These are phyloP conservation scores for Mycena maculata DNA, from an alignment of 768 basidiomycete species.

Conservation along the genomic window DNA sequence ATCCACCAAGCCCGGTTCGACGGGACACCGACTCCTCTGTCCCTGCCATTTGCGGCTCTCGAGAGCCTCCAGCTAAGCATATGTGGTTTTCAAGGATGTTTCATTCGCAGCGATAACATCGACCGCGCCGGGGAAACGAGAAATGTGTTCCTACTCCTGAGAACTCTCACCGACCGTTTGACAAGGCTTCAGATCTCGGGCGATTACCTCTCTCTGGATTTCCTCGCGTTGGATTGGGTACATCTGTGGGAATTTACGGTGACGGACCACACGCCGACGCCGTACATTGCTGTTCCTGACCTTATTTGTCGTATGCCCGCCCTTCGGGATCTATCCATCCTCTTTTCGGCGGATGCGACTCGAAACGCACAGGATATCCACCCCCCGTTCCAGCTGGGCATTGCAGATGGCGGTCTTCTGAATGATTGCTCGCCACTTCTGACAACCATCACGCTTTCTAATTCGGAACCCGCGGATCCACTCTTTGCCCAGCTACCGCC, in stretches of 20 bases:
- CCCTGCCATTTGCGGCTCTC: neutral
- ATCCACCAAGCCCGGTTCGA: conserved; percentile 14
- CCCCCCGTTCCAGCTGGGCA: conserved; percentile 10
- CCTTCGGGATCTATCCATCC: conserved; percentile 1
- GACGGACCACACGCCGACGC: conserved; percentile 24
- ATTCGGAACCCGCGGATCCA: conserved; percentile 9
- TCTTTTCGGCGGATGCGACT: conserved; percentile 3
- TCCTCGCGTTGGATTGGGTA: neutral
- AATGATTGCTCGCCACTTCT: neutral
- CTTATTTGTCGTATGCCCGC: conserved; percentile 10
- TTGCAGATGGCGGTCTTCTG: neutral
- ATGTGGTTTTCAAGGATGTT: neutral
- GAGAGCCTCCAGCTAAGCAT: conserved; percentile 1
- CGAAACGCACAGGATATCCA: neutral
- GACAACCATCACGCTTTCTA: conserved; percentile 1
- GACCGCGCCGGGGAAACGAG: neutral
- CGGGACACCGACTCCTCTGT: neutral
- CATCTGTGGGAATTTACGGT: neutral
- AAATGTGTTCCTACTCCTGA: neutral
- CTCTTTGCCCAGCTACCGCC: conserved; percentile 1
- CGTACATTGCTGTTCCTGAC: conserved; percentile 8
- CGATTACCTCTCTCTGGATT: neutral
- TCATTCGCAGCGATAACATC: neutral
- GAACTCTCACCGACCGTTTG: neutral
- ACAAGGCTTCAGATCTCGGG: conserved; percentile 1